Conservation (phyloP, 345 rosid genomes). For the Populus alba region DNA sequence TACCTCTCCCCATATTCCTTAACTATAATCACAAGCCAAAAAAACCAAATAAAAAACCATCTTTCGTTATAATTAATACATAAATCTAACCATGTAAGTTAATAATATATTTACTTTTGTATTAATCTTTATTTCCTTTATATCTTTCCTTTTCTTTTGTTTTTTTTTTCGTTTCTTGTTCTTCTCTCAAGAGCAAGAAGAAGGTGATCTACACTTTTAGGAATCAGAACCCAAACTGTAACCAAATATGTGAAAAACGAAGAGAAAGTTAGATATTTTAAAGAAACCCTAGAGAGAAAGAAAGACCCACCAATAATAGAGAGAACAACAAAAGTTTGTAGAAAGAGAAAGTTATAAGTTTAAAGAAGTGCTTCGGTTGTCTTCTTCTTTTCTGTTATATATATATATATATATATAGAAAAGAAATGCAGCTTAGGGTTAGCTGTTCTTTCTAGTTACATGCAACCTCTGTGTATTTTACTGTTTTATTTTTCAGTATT, state of each 20-base stretch:
- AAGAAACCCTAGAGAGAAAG: slow-evolving; percentile 36
- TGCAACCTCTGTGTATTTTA: slow-evolving; percentile 15
- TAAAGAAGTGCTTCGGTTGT: background rate
- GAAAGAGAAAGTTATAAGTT: slow-evolving; percentile 19
- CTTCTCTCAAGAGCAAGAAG: slow-evolving; percentile 28
- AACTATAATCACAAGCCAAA: background rate
- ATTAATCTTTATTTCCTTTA: slow-evolving; percentile 3
- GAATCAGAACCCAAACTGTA: slow-evolving; percentile 24
- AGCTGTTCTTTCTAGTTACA: slow-evolving; percentile 47
- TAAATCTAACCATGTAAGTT: slow-evolving; percentile 2
- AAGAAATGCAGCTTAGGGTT: slow-evolving; percentile 41
- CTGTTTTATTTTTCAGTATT: background rate
- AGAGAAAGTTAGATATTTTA: slow-evolving; percentile 25
- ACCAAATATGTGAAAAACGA: slow-evolving; percentile 39
- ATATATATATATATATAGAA: background rate
- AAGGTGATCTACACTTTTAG: slow-evolving; percentile 23
- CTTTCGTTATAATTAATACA: slow-evolving; percentile 22
- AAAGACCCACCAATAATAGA: background rate
- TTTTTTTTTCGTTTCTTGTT: background rate
- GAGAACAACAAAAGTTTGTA: background rate
- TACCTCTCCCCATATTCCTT: slow-evolving; percentile 86
- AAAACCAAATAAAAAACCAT: background rate
- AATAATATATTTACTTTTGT: slow-evolving; percentile 1
- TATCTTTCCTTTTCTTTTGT: background rate
- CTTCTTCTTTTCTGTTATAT: background rate